Percentiles rank a stretch among this genome's conserved stretches.
These are phyloP conservation scores for Curvularia sp. DNA, from an alignment of 2,329 filamentous ascomycete genomes.

Conservation along the genomic window DNA sequence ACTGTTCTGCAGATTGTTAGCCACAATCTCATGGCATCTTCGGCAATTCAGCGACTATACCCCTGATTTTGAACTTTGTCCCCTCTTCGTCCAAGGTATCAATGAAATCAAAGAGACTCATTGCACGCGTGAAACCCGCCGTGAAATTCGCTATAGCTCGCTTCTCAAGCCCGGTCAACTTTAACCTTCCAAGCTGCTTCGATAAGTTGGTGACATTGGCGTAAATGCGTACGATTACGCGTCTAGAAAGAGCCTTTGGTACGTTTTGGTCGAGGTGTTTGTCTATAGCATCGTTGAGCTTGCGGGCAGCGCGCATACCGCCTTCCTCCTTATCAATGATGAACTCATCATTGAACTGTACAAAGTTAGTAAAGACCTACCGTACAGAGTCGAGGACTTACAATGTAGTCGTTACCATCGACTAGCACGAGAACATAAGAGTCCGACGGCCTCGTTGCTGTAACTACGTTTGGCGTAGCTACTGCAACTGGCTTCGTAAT, in stretches of 20 bases:
- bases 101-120: constrained; percentile 67
- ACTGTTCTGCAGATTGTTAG: constrained; percentile 19
- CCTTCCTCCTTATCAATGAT: constrained; percentile 60
- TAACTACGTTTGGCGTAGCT: constrained; percentile 36
- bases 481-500: constrained; percentile 43
- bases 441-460: constrained; percentile 48
- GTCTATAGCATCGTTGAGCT: constrained; percentile 61
- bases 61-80: constrained; percentile 67
- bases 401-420: constrained; percentile 67
- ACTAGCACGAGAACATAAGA: constrained; percentile 68
- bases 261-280: constrained; percentile 38
- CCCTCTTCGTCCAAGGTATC: constrained; percentile 68
- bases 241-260: constrained; percentile 55
- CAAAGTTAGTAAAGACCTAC: constrained; percentile 3
- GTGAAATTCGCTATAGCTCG: constrained; percentile 64
- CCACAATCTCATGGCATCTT: constrained; percentile 9
- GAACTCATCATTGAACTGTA: constrained; percentile 59
- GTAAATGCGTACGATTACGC: constrained; percentile 64
- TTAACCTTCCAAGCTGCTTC: constrained; percentile 58
- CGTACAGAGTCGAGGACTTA: constrained; percentile 15
- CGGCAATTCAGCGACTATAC: constrained; percentile 34
- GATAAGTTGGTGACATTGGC: constrained; percentile 64
- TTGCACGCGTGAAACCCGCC: constrained; percentile 64
- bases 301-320: constrained; percentile 63
- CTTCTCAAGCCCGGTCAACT: constrained; percentile 62